A percentile compares a stretch with the other conserved stretches of the same genome.
Conservation (phyloP, 202 grass and related monocot species). For the Schoenoplectus triqueter region DNA sequence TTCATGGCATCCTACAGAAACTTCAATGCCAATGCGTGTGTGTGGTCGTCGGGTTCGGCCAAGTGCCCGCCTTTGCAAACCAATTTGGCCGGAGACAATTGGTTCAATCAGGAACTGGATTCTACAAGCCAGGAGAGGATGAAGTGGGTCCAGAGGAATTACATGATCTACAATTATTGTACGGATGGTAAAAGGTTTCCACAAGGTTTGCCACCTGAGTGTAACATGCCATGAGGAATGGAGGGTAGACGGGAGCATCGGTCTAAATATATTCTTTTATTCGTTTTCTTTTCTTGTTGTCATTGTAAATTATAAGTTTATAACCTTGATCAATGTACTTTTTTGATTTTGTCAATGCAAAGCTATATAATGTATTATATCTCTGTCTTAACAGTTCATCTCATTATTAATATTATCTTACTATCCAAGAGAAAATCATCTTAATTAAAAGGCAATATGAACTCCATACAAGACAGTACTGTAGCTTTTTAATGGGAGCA, state of each 20-base stretch:
- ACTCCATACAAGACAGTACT: background rate
- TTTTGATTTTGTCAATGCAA: constrained; percentile 21
- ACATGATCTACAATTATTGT: constrained; percentile 97
- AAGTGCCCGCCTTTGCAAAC: constrained; percentile 52
- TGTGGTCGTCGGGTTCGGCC: constrained; percentile 41
- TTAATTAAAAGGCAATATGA: background rate
- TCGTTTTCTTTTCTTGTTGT: constrained; percentile 15
- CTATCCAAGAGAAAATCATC: too few species aligned
- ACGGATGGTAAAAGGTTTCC: constrained; percentile 64
- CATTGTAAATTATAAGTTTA: constrained; percentile 31
- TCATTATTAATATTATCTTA: background rate
- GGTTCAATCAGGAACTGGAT: constrained; percentile 86
- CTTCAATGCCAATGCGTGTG: constrained; percentile 64
- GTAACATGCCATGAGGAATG: constrained; percentile 44
- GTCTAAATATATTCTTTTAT: constrained; percentile 39
- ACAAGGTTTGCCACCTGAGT: constrained; percentile 68
- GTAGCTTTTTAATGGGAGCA: too few species aligned
- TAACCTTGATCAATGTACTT: constrained; percentile 33
- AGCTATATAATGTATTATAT: background rate
- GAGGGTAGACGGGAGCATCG: background rate
- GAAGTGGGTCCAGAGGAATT: constrained; percentile 70
- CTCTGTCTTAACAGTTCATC: background rate
- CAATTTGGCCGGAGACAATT: constrained; percentile 44
- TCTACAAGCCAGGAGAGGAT: constrained; percentile 60
- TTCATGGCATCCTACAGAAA: constrained; percentile 63